Conservation (phyloP, 352 stramenopile species). For the Pythium coloratum region DNA sequence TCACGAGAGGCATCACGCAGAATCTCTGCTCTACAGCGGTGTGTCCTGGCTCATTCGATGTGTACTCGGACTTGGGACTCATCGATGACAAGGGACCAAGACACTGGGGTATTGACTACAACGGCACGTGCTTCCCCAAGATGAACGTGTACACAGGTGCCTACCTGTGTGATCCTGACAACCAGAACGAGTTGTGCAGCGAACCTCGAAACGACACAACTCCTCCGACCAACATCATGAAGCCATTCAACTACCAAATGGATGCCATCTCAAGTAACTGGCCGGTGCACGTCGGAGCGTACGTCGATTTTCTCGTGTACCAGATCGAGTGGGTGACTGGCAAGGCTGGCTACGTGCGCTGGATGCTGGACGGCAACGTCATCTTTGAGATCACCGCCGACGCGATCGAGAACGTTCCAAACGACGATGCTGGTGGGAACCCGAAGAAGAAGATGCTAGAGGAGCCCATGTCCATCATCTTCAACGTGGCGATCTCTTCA, state of each 20-base stretch:
- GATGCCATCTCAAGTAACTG: slow-evolving; percentile 92
- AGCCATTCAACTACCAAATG: slow-evolving; percentile 66
- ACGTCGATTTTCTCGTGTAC: slow-evolving; percentile 72
- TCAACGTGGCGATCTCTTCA: slow-evolving; percentile 89
- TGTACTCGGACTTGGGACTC: slow-evolving; percentile 42
- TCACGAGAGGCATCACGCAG: slow-evolving; percentile 34
- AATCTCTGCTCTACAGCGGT: slow-evolving; percentile 34
- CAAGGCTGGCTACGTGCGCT: slow-evolving; percentile 46
- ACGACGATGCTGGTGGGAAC: slow-evolving; percentile 48
- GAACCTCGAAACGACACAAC: background rate
- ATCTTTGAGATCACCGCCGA: slow-evolving; percentile 84
- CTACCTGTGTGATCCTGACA: slow-evolving; percentile 51
- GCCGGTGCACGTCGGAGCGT: slow-evolving; percentile 70
- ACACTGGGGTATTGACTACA: slow-evolving; percentile 48
- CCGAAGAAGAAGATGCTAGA: slow-evolving; percentile 86
- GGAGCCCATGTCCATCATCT: slow-evolving; percentile 91
- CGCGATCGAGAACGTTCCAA: slow-evolving; percentile 49
- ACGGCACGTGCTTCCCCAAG: slow-evolving; percentile 47
- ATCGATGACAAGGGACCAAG: slow-evolving; percentile 34
- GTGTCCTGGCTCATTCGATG: slow-evolving; percentile 28
- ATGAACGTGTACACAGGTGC: slow-evolving; percentile 52
- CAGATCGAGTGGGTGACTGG: slow-evolving; percentile 59
- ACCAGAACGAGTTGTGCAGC: slow-evolving; percentile 29
- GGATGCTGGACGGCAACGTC: slow-evolving; percentile 77
- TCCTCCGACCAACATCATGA: background rate